These are phyloP conservation scores for Diaporthe sp. DNA, from an alignment of 2,329 filamentous ascomycete genomes.

Conservation along the genomic window DNA sequence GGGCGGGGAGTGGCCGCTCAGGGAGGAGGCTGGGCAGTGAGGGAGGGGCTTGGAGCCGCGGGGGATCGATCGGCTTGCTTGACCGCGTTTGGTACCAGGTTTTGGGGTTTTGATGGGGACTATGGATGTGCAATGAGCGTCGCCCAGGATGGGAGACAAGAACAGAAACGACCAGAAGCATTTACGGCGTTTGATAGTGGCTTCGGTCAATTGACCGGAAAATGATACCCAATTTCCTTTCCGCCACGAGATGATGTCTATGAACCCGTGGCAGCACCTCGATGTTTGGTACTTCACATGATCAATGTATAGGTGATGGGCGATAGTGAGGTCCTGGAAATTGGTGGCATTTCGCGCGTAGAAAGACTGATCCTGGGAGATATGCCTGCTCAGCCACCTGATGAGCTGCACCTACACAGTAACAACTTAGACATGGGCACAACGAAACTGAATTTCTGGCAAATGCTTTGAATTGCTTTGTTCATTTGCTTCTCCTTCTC, in stretches of 20 bases:
- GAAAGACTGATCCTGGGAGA: background rate
- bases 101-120: too few relatives aligned
- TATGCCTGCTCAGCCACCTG: background rate
- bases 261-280: background rate
- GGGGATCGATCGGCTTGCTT: background rate
- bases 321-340: background rate
- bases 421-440: too few relatives aligned
- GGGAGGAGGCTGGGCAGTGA: conserved; percentile 29
- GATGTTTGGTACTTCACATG: background rate
- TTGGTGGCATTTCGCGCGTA: background rate
- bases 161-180: background rate
- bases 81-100: background rate
- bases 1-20: conserved; percentile 46
- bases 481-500: conserved; percentile 1
- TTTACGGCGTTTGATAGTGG: conserved; percentile 21
- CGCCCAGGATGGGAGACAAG: background rate
- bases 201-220: conserved; percentile 11
- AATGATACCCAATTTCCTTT: conserved; percentile 33
- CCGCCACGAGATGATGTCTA: background rate
- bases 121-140: too few relatives aligned
- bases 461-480: background rate
- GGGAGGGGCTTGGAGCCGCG: background rate
- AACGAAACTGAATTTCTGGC: background rate
- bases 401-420: too few relatives aligned
- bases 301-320: background rate